These are phyloP conservation scores for Tetradesmus lagerheimii DNA, from an alignment of 139 green algal species.

Conservation along the genomic window DNA sequence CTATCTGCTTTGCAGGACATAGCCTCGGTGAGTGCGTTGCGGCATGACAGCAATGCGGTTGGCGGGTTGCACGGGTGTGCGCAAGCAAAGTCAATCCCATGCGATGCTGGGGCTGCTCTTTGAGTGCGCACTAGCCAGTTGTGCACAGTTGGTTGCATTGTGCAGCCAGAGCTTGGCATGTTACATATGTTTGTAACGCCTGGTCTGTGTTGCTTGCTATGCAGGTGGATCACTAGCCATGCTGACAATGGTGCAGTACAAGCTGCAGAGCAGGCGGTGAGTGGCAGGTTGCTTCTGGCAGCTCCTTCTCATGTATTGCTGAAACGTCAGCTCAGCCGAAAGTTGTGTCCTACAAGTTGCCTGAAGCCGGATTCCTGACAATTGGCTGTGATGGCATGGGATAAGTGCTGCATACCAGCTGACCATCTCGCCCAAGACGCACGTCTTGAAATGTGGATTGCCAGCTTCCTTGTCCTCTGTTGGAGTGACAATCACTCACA, in stretches of 20 bases:
- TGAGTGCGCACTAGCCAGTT: too few species aligned
- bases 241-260: constrained; percentile 56
- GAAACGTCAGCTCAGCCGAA: too few species aligned
- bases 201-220: neutral
- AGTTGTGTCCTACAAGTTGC: too few species aligned
- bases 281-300: neutral
- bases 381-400: too few species aligned
- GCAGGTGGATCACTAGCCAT: constrained; percentile 65
- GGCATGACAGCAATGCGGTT: neutral
- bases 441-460: too few species aligned
- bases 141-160: neutral
- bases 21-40: constrained; percentile 27
- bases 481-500: neutral
- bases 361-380: too few species aligned
- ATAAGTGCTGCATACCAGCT: too few species aligned
- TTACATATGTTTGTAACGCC: too few species aligned
- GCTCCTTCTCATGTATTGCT: too few species aligned
- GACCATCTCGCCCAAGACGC: too few species aligned
- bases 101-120: constrained; percentile 28
- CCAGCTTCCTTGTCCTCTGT: too few species aligned
- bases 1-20: constrained; percentile 70
- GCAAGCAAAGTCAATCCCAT: neutral
- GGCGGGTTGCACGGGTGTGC: neutral
- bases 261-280: neutral
- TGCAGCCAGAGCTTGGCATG: too few species aligned